Evolutionary conservation across 2,329 filamentous ascomycete species (phyloP), one percentile per base, ranked within the genome.

Genomic region (Coniochaeta pulveracea): DNA sequence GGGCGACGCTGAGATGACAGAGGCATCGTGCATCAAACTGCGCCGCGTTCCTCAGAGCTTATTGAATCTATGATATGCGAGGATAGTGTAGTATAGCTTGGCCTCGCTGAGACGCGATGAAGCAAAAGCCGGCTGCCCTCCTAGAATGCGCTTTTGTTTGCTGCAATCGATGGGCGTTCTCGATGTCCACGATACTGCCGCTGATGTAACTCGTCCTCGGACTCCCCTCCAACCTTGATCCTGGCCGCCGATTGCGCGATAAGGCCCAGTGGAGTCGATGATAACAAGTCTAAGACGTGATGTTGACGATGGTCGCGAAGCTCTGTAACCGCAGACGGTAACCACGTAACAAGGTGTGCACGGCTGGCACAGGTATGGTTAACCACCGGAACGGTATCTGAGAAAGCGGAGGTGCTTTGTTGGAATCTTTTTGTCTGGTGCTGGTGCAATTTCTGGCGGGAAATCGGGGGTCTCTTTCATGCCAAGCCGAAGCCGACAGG

Each of bases 1-100:
- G 24, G 40, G 29, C 36, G 45, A 36, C 37, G 34, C 33, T 45
- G 45, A 5, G 37, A 33, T 15, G 46, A 41, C 10, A 36, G 39
- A 24, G 44, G 18, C 28, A 31, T 31, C 24, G 6, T n/a, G 11
- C 15, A 3, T 17, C 15, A 19, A 11, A 19, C 15, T 19, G 22
- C 4, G 15, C 28, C 18, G n/a, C 28, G 28, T 31, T 19, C 14
- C 18, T 21, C 18, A 19, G 15, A 4, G 15, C 15, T 4, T 16
- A 16, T 21, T 14, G 18, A 17, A 9, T 19, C 18, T 11, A 19
- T 21, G 12, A 30, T 17, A 30, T 10, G 5, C 11, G 15, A 15
- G 12, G 27, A 19, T n/a, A 19, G 27, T 3, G 17, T 19, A 23
- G n/a, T n/a, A 23, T 8, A 23, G 21, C 11, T 31, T 19, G 19